Evolutionary conservation across 495 filamentous ascomycete species (phyloP).

Genomic region (Penicillium mononematosum): DNA sequence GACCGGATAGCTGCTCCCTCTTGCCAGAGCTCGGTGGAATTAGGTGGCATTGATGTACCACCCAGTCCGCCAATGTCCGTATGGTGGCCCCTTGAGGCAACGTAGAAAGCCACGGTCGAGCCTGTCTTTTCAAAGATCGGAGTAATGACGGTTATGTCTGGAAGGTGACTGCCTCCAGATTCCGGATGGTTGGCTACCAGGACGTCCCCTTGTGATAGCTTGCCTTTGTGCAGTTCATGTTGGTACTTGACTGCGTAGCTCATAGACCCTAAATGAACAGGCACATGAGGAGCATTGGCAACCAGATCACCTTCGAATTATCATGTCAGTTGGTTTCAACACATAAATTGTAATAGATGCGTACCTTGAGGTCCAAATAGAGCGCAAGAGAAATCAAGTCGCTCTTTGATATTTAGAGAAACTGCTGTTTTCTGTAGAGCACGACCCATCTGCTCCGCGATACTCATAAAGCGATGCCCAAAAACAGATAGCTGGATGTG

Average conservation of each 20-base stretch:
- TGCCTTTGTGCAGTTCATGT: not conserved
- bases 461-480: not conserved
- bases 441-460: not conserved
- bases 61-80: not conserved
- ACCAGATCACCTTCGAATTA: not conserved
- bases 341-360: too few species aligned
- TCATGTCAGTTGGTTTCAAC: too few species aligned
- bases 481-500: not conserved
- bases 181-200: not conserved
- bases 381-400: not conserved
- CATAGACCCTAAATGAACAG: not conserved
- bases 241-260: not conserved
- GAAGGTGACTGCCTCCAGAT: not conserved
- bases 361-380: too few species aligned
- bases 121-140: not conserved
- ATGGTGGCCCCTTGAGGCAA: not conserved
- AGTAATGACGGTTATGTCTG: not conserved
- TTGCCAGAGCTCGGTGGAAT: not conserved
- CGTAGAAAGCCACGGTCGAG: not conserved
- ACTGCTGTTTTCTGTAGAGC: not conserved
- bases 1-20: not conserved
- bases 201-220: not conserved
- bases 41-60: not conserved
- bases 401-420: not conserved
- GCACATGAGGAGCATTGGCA: not conserved